These are phyloP conservation scores for Xylaria arbuscula DNA, from an alignment of 2,329 filamentous ascomycete species.

Conservation along the genomic window DNA sequence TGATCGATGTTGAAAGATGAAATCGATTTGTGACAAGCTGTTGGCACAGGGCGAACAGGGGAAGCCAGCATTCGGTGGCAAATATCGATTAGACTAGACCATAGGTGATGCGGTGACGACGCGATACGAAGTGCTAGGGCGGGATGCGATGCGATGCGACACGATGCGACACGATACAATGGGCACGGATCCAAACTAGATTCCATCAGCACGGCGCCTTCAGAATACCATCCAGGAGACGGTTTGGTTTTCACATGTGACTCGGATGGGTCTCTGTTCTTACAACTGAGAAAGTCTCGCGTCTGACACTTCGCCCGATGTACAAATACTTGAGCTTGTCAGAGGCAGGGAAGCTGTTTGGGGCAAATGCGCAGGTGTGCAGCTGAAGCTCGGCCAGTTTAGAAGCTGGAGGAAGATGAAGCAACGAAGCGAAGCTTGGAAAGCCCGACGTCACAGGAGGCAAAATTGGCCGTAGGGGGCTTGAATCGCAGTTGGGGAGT, in stretches of 20 bases:
- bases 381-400: neutral
- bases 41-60: slow-evolving; percentile 1
- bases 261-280: slow-evolving; percentile 8
- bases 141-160: slow-evolving; percentile 15
- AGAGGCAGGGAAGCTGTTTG: neutral
- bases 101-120: slow-evolving; percentile 2
- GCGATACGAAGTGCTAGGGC: too few relatives aligned
- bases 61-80: neutral
- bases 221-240: neutral
- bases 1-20: neutral
- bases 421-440: neutral
- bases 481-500: slow-evolving; percentile 8
- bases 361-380: slow-evolving; percentile 17
- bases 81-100: neutral
- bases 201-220: slow-evolving; percentile 24
- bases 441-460: neutral
- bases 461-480: slow-evolving; percentile 4
- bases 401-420: neutral
- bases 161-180: slow-evolving; percentile 23
- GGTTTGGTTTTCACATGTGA: neutral
- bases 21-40: neutral
- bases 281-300: neutral
- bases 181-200: slow-evolving; percentile 18
- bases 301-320: neutral
- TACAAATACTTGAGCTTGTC: neutral